Base-by-base conservation (phyloP, 768 basidiomycete species). In the Mrakia blollopis region DNA sequence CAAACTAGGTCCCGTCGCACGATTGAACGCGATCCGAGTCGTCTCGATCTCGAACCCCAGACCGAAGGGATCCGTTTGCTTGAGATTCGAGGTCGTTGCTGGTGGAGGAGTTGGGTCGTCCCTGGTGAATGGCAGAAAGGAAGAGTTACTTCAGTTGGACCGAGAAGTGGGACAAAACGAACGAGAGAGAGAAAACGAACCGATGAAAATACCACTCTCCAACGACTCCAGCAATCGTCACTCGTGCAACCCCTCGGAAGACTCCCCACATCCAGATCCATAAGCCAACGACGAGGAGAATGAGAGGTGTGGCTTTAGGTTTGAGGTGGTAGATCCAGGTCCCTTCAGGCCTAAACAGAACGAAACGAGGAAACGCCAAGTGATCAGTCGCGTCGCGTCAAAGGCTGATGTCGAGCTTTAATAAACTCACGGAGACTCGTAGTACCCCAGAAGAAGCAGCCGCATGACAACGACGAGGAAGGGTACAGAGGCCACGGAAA, bases 121-220 rank as follows among this genome's bases (percentile, higher is more conserved):
- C 39, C 80, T 80, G 60, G 25, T n/a, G 9, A 65, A 9, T 21
- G 39, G 72, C 14, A 50, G 72, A 18, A 52, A 18, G 44, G 35
- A 74, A 21, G 10, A 23, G 44, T n/a, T n/a, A 37, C 37, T 7
- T 76, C 65, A 81, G 79, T 44, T 10, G 23, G 28, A n/a, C n/a
- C 18, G 44, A 47, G 28, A 72, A 0, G 14, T 23, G 37, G 13
- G 37, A 5, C 3, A 41, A 52, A 14, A n/a, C n/a, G 16, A 23
- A 50, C 68, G 54, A 67, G 57, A 60, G n/a, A 39, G 41, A 25
- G 44, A 44, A 44, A 11, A 11, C 39, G 39, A 44, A 90, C 87
- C 89, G 86, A 39, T 88, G 82, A 84, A 93, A 96, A 82, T 96
- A 97, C 94, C 94, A 98, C 63, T 91, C 89, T 2, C 93, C 94